phyloP scores from a whole-genome alignment of 768 basidiomycete genomes.

The Termitomyces bulborhizus region DNA sequence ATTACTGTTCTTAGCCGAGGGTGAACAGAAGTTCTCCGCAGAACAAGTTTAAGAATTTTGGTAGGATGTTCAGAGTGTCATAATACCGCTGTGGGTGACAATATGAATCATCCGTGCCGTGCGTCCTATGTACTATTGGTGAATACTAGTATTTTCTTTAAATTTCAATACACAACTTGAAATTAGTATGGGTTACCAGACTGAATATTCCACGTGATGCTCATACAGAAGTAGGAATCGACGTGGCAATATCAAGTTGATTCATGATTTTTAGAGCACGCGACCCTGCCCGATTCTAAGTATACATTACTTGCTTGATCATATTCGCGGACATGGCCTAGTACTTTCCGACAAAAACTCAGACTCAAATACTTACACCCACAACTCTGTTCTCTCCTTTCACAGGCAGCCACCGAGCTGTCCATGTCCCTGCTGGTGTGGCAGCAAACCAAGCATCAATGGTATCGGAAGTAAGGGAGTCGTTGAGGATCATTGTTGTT shows the following conservation, averaged over 20 bases:
- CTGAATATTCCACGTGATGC: background rate
- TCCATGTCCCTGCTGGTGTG: background rate
- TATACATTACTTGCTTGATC: background rate
- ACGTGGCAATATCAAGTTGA: no score
- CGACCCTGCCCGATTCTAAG: background rate
- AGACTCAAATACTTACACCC: background rate
- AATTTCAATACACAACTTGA: no score
- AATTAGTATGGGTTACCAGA: no score
- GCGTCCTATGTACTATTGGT: background rate
- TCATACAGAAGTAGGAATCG: no score
- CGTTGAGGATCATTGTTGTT: background rate
- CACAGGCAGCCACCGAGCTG: background rate
- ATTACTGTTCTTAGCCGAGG: background rate
- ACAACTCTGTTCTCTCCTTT: background rate
- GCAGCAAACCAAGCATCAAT: background rate
- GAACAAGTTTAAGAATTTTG: background rate
- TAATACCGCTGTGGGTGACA: background rate
- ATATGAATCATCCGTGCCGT: background rate
- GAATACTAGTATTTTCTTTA: no score
- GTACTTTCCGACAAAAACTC: background rate
- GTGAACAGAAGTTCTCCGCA: background rate
- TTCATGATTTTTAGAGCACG: background rate
- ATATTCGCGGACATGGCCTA: background rate
- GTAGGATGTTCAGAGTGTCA: background rate
- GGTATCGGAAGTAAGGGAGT: background rate